These are phyloP conservation scores for Physcomitrium patens DNA, from an alignment of 225 moss, liverwort and hornwort species.

Conservation along the genomic window DNA sequence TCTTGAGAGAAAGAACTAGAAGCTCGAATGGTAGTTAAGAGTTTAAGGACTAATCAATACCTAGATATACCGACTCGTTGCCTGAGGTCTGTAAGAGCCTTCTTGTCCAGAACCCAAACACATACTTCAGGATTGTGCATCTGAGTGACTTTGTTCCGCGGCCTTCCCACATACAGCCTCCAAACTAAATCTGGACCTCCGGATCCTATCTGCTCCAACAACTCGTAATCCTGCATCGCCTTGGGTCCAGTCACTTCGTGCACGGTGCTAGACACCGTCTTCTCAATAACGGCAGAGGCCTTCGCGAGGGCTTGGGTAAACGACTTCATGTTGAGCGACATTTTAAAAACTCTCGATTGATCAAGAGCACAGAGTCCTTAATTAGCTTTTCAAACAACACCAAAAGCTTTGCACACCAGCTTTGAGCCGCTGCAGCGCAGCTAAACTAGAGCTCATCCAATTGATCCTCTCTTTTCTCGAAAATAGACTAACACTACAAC, in stretches of 20 bases:
- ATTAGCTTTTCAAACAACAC: neutral
- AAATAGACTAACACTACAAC: neutral
- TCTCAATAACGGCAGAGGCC: conserved; percentile 92
- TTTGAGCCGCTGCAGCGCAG: neutral
- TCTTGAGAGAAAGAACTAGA: neutral
- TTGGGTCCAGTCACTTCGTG: conserved; percentile 96
- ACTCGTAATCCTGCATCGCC: conserved; percentile 94
- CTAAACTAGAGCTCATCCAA: conserved; percentile 17
- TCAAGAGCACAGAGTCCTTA: neutral
- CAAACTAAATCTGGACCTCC: conserved; percentile 89
- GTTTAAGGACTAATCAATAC: conserved; percentile 18
- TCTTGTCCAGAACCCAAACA: conserved; percentile 96
- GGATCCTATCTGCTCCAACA: conserved; percentile 92
- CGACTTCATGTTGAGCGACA: conserved; percentile 89
- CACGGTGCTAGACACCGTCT: conserved; percentile 95
- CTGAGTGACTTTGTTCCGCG: conserved; percentile 86
- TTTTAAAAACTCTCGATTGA: conserved; percentile 11
- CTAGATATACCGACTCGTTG: conserved; percentile 80
- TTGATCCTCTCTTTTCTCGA: neutral
- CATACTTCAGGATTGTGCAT: conserved; percentile 92
- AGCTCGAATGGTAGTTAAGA: neutral
- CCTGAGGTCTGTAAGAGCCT: conserved; percentile 83
- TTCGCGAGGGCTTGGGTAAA: conserved; percentile 97
- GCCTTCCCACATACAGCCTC: conserved; percentile 89
- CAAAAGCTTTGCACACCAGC: conserved; percentile 1